Conservation (phyloP, 495 filamentous ascomycete genomes). For the Durotheca rogersii region DNA sequence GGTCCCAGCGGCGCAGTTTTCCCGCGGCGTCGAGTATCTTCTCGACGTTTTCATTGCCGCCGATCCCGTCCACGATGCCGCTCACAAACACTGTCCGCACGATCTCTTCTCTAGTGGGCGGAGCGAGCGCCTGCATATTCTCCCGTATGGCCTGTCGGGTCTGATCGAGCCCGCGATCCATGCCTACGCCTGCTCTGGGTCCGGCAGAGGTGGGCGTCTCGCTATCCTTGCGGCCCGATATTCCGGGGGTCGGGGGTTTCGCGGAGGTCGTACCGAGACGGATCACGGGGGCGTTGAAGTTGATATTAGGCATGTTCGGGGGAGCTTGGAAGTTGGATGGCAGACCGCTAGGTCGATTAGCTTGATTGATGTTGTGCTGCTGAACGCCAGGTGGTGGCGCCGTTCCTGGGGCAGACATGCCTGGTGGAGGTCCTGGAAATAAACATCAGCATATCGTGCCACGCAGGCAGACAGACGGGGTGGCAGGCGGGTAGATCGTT, state of each 20-base stretch:
- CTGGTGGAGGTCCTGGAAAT: slow-evolving; percentile 60
- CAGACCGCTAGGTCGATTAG: slow-evolving; percentile 74
- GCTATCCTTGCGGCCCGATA: slow-evolving; percentile 39
- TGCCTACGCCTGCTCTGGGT: slow-evolving; percentile 68
- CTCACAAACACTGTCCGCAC: slow-evolving; percentile 87
- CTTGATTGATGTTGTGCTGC: slow-evolving; percentile 64
- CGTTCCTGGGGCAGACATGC: slow-evolving; percentile 78
- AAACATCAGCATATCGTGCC: slow-evolving; percentile 16
- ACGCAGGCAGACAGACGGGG: neutral
- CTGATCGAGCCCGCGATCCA: slow-evolving; percentile 61
- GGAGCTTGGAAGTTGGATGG: slow-evolving; percentile 87
- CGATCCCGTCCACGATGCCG: slow-evolving; percentile 74
- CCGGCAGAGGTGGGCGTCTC: slow-evolving; percentile 46
- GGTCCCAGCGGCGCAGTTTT: slow-evolving; percentile 78
- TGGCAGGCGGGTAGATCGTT: neutral
- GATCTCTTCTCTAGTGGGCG: slow-evolving; percentile 87
- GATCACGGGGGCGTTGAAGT: slow-evolving; percentile 96
- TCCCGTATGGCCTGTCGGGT: slow-evolving; percentile 71
- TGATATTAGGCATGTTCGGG: slow-evolving; percentile 93
- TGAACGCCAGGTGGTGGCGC: slow-evolving; percentile 78
- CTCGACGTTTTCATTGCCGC: slow-evolving; percentile 82
- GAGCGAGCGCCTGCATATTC: slow-evolving; percentile 73
- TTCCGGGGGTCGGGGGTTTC: slow-evolving; percentile 61
- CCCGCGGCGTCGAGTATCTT: slow-evolving; percentile 76
- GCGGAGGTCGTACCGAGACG: slow-evolving; percentile 72